These are phyloP conservation scores for Geotrichum candidum DNA, from an alignment of 1,139 yeast genomes.

Conservation along the genomic window DNA sequence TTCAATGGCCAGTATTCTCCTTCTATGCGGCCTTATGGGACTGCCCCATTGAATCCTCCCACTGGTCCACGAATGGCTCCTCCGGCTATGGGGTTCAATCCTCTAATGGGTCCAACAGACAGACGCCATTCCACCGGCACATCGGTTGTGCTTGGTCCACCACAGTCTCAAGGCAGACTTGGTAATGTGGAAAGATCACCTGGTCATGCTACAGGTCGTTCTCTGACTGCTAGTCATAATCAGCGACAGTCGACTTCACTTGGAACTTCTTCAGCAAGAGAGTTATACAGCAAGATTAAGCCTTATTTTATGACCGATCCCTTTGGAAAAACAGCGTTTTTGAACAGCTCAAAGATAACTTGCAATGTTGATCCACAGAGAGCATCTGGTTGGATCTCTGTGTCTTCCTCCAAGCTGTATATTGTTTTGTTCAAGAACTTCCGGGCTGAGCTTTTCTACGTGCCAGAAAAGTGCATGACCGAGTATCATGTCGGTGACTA, in stretches of 20 bases:
- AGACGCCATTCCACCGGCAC: background rate
- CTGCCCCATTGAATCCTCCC: background rate
- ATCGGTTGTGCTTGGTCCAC: background rate
- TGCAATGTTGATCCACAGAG: background rate
- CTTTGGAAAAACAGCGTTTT: background rate
- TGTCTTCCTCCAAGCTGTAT: slow-evolving; percentile 36
- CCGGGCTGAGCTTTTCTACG: slow-evolving; percentile 73
- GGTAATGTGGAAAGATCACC: background rate
- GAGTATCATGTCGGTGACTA: slow-evolving; percentile 62
- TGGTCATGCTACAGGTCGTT: background rate
- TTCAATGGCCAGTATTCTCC: background rate
- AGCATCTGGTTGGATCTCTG: background rate
- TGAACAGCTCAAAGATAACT: background rate
- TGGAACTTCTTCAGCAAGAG: background rate
- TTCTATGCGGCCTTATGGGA: background rate
- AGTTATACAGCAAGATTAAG: background rate
- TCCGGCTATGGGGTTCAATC: background rate
- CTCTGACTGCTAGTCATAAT: background rate
- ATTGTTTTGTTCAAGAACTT: slow-evolving; percentile 84
- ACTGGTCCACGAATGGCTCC: background rate
- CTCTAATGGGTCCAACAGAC: background rate
- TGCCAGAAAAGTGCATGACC: slow-evolving; percentile 48
- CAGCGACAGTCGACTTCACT: background rate
- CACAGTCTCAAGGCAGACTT: background rate
- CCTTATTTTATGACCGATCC: background rate